Conservation (phyloP, 306 rosid species). For the Leucaena leucocephala region DNA sequence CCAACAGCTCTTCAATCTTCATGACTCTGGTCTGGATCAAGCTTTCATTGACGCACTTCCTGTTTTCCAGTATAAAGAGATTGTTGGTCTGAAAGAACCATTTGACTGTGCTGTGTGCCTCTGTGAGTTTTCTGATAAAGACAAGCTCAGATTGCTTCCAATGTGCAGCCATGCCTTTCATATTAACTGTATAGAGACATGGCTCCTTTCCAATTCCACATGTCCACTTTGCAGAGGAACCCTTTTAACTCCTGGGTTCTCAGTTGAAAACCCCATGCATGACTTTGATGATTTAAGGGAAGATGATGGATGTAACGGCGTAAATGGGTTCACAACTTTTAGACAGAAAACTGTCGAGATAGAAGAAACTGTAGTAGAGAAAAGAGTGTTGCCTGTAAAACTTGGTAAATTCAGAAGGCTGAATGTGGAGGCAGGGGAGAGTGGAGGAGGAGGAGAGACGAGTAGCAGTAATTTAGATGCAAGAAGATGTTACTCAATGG, state of each 20-base stretch:
- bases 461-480: conserved; percentile 85
- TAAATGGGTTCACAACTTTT: conserved; percentile 36
- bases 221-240: conserved; percentile 87
- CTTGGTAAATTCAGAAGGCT: conserved; percentile 76
- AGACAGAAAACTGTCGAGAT: conserved; percentile 57
- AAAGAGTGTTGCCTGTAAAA: conserved; percentile 73
- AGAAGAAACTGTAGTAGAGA: conserved; percentile 63
- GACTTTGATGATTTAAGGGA: conserved; percentile 72
- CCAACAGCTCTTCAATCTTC: conserved; percentile 86
- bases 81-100: conserved; percentile 76
- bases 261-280: conserved; percentile 63
- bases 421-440: conserved; percentile 49
- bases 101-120: conserved; percentile 88
- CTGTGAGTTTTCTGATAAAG: conserved; percentile 77
- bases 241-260: conserved; percentile 58
- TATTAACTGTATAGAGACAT: conserved; percentile 81
- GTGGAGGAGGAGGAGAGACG: conserved; percentile 64
- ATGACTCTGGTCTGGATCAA: conserved; percentile 88
- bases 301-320: conserved; percentile 61
- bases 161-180: conserved; percentile 90
- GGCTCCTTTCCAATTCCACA: conserved; percentile 83
- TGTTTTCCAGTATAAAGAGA: conserved; percentile 77
- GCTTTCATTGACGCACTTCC: conserved; percentile 88
- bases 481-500: conserved; percentile 87
- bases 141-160: conserved; percentile 83